These are phyloP conservation scores for Dissophora globulifera DNA, from an alignment of 192 early-diverging fungal genomes.

Conservation along the genomic window DNA sequence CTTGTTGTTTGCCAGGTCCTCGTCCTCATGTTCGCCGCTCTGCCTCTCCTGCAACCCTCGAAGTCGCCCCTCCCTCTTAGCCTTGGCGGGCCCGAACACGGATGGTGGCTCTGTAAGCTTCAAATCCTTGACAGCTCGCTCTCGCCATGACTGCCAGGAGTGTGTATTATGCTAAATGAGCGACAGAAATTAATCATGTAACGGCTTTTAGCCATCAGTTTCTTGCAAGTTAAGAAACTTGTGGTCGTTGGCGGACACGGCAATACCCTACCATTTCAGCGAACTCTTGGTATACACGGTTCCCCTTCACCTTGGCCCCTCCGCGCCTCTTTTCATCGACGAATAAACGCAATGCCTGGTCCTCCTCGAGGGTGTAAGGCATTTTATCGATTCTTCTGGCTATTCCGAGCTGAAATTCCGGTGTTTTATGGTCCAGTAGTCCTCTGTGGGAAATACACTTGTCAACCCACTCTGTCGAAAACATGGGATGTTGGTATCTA, in stretches of 20 bases:
- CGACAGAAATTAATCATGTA: neutral
- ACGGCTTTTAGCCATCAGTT: neutral
- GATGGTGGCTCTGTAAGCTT: slow-evolving; percentile 11
- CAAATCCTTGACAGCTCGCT: slow-evolving; percentile 16
- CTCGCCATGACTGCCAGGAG: slow-evolving; percentile 27
- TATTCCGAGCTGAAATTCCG: slow-evolving; percentile 1
- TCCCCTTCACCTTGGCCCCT: slow-evolving; percentile 10
- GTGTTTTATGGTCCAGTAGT: slow-evolving; percentile 1
- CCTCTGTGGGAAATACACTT: slow-evolving; percentile 7
- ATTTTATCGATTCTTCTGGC: neutral
- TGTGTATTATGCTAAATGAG: slow-evolving; percentile 19
- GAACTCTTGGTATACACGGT: slow-evolving; percentile 25
- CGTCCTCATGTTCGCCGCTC: neutral
- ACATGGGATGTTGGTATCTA: slow-evolving; percentile 7
- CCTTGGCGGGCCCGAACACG: slow-evolving; percentile 11
- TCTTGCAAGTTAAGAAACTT: no score
- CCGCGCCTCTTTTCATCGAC: neutral
- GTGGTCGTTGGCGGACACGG: neutral
- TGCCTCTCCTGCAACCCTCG: neutral
- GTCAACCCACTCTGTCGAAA: slow-evolving; percentile 21
- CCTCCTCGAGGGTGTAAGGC: slow-evolving; percentile 2
- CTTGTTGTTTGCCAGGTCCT: no score
- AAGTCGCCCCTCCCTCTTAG: slow-evolving; percentile 7
- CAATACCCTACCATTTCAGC: slow-evolving; percentile 2
- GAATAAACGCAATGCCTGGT: slow-evolving; percentile 5